Percentiles rank a stretch among this genome's conserved stretches.
Conservation (phyloP, 768 basidiomycete species). For the Lentinula edodes region DNA sequence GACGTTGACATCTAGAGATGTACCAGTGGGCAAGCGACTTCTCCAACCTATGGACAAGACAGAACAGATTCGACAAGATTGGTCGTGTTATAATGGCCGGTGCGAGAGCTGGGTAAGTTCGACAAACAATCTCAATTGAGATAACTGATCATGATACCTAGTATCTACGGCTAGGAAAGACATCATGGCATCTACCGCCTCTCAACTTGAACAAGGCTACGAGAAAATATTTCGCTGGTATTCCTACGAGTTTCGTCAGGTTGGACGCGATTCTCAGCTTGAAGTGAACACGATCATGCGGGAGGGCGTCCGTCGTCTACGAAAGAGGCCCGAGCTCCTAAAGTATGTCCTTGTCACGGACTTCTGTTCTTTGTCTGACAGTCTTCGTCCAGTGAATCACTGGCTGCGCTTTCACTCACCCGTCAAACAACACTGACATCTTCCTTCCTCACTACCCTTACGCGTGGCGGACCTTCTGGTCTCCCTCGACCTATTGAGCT, state of each 20-base stretch:
- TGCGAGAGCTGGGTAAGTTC: slow-evolving; percentile 64
- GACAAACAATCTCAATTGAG: neutral
- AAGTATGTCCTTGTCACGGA: slow-evolving; percentile 38
- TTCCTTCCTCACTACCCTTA: slow-evolving; percentile 84
- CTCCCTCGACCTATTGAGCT: slow-evolving; percentile 91
- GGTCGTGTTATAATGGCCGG: slow-evolving; percentile 82
- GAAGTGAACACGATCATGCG: slow-evolving; percentile 63
- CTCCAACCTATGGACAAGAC: slow-evolving; percentile 88
- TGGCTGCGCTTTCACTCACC: slow-evolving; percentile 71
- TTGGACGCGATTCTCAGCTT: slow-evolving; percentile 67
- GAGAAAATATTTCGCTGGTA: slow-evolving; percentile 86
- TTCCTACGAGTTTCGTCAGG: slow-evolving; percentile 76
- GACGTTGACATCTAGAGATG: slow-evolving; percentile 71
- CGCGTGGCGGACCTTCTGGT: slow-evolving; percentile 80
- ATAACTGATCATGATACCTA: neutral
- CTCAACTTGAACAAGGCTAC: slow-evolving; percentile 83
- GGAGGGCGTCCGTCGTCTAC: slow-evolving; percentile 70
- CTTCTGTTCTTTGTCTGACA: neutral
- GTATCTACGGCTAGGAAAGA: slow-evolving; percentile 53
- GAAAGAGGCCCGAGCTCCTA: slow-evolving; percentile 72
- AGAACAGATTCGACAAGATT: slow-evolving; percentile 77
- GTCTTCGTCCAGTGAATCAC: slow-evolving; percentile 46
- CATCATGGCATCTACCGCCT: slow-evolving; percentile 79
- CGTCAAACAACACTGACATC: slow-evolving; percentile 76
- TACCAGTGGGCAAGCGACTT: slow-evolving; percentile 67